A percentile compares a stretch with the other conserved stretches of the same genome.
These are phyloP conservation scores for Didymosphaeria variabile DNA, from an alignment of 2,329 filamentous ascomycete genomes.

Conservation along the genomic window DNA sequence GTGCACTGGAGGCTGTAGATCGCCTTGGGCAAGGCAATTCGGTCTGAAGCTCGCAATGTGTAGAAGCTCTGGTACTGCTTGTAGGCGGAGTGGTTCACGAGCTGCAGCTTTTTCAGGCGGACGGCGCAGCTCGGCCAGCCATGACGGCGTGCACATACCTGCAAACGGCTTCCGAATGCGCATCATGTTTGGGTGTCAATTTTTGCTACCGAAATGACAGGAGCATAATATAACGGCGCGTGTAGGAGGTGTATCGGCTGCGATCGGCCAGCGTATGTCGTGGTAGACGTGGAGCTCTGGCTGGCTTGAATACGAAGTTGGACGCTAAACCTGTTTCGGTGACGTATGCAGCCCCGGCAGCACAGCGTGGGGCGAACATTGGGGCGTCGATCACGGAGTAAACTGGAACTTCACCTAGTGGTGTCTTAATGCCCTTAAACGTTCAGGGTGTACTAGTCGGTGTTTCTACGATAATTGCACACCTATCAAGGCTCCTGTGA, in stretches of 20 bases:
- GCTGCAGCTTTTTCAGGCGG: constrained; percentile 17
- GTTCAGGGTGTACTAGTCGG: too few relatives aligned
- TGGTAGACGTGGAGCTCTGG: constrained; percentile 5
- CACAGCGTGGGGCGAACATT: constrained; percentile 3
- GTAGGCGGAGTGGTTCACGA: background rate
- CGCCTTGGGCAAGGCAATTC: background rate
- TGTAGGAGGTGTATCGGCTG: background rate
- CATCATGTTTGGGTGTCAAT: constrained; percentile 59
- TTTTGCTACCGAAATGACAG: background rate
- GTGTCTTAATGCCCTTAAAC: background rate
- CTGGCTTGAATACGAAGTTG: background rate
- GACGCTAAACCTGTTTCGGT: background rate
- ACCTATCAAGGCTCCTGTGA: too few relatives aligned
- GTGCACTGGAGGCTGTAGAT: background rate
- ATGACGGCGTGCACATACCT: constrained; percentile 65
- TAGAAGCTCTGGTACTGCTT: background rate
- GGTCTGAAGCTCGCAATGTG: background rate
- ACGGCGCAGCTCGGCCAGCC: constrained; percentile 21
- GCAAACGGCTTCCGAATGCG: constrained; percentile 89
- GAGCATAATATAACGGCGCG: constrained; percentile 10
- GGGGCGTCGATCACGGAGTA: background rate
- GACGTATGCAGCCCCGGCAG: background rate
- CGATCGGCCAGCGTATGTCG: background rate
- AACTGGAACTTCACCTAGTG: background rate
- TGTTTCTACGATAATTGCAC: too few relatives aligned